Base-by-base conservation (phyloP, 176 grass and related monocot species). In the Avena eriantha region DNA sequence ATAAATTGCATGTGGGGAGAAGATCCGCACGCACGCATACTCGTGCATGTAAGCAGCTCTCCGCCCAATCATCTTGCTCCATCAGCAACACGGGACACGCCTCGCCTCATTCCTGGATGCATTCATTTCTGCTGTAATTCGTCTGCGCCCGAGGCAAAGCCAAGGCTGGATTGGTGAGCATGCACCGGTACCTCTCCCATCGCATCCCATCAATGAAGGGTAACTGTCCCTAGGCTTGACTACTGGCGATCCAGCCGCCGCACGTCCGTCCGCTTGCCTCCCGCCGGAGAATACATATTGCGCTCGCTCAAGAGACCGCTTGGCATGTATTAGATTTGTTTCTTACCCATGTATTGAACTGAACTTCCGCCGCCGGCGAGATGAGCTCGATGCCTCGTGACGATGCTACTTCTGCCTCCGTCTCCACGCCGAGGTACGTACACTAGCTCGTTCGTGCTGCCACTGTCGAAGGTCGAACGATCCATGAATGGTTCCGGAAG, bases 161-260 rank as follows among this genome's bases (percentile, higher is more conserved):
- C 29, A 29, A 29, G 3, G 60, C 58, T 29, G 4, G 60, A 29
- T 15, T 31, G 60, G 10, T 64, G 60, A 64, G 60, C 60, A 64
- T 31, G 60, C 60, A 4, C 10, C 24, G 10, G 23, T 64, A 31
- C 60, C 3, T 64, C 24, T 64, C 60, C 60, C 60, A 26, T 64
- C 60, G 12, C 60, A 26, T 29, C 23, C 24, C 60, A 64, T 64
- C 24, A 64, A 64, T 64, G 24, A 64, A 64, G 60, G 60, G 11
- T 64, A 64, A 64, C 60, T 4, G 60, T 64, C 60, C 60, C 60
- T 29, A 64, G 60, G 60, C 60, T 15, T 64, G 60, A 64, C 60
- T 64, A 31, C 23, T 64, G 12, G 60, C 60, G 23, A 64, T 31
- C 60, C 10, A 64, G 23, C 60, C 26, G 60, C 60, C 59, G 59